phyloP scores from a whole-genome alignment of 23 red algal species.

The Chondrus crispus region DNA sequence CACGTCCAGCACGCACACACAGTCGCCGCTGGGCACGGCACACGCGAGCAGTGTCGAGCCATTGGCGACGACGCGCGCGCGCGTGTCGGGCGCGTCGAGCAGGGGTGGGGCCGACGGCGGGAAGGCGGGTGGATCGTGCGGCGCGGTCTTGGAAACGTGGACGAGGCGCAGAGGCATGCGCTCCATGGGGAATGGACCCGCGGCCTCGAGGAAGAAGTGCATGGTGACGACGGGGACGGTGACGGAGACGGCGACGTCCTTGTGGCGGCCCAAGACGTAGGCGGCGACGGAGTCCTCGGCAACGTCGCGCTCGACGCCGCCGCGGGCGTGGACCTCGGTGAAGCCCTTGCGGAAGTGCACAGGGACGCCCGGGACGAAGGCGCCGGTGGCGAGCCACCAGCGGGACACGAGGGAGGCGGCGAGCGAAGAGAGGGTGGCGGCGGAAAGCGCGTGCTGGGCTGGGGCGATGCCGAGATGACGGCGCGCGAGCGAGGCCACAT shows the following conservation, averaged over 20 bases:
- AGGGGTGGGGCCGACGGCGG: too few relatives aligned
- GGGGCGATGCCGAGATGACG: slow-evolving; percentile 15
- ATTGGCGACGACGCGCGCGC: neutral
- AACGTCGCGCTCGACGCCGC: neutral
- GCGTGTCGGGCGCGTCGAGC: neutral
- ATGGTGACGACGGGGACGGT: slow-evolving; percentile 1
- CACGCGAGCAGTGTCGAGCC: neutral
- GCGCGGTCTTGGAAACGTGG: neutral
- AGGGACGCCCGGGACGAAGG: slow-evolving; percentile 47
- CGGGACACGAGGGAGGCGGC: slow-evolving; percentile 24
- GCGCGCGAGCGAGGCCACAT: neutral
- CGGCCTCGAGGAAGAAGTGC: slow-evolving; percentile 21
- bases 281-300: neutral
- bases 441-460: neutral
- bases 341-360: slow-evolving; percentile 54
- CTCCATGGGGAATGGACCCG: slow-evolving; percentile 33
- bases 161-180: slow-evolving; percentile 21
- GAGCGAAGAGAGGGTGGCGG: slow-evolving; percentile 13
- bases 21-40: neutral
- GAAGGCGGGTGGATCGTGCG: too few relatives aligned
- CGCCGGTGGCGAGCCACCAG: slow-evolving; percentile 53
- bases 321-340: slow-evolving; percentile 14
- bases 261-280: slow-evolving; percentile 33
- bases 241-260: neutral
- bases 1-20: slow-evolving; percentile 13